phyloP scores from a whole-genome alignment of 345 rosid species.

The Syzygium grande region DNA sequence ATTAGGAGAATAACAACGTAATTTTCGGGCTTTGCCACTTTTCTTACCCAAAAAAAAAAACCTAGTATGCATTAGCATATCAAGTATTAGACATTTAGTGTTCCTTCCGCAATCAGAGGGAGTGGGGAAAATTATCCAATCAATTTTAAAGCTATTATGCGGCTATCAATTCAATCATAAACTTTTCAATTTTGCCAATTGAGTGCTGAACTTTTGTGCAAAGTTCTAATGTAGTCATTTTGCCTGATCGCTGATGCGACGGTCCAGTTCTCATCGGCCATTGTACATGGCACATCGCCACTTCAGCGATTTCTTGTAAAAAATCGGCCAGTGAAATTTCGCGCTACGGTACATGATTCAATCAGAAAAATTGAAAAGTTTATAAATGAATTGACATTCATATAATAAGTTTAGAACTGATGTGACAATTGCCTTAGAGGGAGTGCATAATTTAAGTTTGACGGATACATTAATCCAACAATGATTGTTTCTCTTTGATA shows the following conservation, averaged over 20 bases:
- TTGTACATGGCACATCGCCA: neutral
- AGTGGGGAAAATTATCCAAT: neutral
- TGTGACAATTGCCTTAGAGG: neutral
- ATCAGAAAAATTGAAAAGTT: neutral
- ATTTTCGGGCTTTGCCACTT: neutral
- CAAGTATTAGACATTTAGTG: neutral
- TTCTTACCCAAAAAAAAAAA: neutral
- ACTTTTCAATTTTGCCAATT: neutral
- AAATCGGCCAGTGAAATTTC: neutral
- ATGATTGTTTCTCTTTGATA: neutral
- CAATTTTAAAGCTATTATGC: neutral
- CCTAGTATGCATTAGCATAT: neutral
- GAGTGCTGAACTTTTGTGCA: rapidly evolving
- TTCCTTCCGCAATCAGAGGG: neutral
- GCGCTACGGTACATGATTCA: neutral
- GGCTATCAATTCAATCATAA: rapidly evolving
- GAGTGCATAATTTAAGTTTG: neutral
- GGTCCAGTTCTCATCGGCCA: neutral
- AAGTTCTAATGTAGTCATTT: neutral
- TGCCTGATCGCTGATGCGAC: rapidly evolving
- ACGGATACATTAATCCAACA: neutral
- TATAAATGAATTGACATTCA: neutral
- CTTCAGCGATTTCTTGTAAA: rapidly evolving
- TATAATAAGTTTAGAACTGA: neutral
- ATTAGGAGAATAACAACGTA: neutral